Percentiles rank a stretch among this genome's conserved stretches.
These are phyloP conservation scores for Marsdenia floribunda DNA, from an alignment of 257 asterid species.

Conservation along the genomic window DNA sequence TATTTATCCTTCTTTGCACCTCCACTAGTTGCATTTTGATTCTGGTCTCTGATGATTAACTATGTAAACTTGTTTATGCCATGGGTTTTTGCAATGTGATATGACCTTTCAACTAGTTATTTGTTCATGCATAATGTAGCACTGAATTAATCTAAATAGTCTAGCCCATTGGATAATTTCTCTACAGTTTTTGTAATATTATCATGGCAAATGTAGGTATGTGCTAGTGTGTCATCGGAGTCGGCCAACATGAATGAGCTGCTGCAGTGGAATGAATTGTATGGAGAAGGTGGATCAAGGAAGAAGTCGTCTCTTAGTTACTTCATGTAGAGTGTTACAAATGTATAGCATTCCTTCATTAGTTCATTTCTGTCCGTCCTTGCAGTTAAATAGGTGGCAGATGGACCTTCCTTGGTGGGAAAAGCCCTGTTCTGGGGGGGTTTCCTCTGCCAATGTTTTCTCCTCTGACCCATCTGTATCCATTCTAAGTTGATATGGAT, in stretches of 20 bases:
- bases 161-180: neutral
- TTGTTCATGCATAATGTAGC: neutral
- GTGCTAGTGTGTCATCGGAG: conserved; percentile 78
- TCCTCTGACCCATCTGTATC: conserved; percentile 1
- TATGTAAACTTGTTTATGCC: neutral
- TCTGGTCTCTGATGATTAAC: neutral
- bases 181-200: neutral
- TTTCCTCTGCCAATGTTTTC: neutral
- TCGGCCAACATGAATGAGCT: conserved; percentile 71
- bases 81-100: neutral
- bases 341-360: conserved; percentile 10
- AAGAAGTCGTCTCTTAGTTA: conserved; percentile 67
- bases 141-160: neutral
- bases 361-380: conserved; percentile 3
- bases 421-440: conserved; percentile 10
- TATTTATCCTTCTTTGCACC: conserved; percentile 11
- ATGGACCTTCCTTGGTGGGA: conserved; percentile 6
- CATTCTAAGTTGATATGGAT: conserved; percentile 1
- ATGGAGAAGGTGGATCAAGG: conserved; percentile 84
- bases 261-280: conserved; percentile 78
- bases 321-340: conserved; percentile 45
- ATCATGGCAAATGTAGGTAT: conserved; percentile 35
- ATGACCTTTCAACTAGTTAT: neutral
- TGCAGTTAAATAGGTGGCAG: neutral
- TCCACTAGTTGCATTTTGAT: neutral